phyloP scores from a whole-genome alignment of 768 basidiomycete species.

The Panaeolus cyanescens region DNA sequence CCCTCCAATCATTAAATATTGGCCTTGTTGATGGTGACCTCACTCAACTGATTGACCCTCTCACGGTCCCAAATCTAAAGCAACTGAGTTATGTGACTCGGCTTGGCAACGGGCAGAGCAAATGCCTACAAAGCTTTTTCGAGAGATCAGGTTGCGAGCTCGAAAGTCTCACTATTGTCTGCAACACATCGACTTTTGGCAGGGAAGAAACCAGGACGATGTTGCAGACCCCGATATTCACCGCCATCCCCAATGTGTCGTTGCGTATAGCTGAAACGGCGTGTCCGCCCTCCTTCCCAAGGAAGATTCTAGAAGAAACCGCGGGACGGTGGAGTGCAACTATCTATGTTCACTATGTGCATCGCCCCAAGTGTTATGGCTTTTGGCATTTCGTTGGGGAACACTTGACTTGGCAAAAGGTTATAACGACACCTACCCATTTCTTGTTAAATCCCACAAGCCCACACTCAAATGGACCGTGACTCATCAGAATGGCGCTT shows the following conservation, averaged over 20 bases:
- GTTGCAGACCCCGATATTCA: neutral
- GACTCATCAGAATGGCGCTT: too few relatives aligned
- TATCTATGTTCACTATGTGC: too few relatives aligned
- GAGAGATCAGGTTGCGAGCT: neutral
- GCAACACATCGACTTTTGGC: neutral
- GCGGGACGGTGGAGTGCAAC: too few relatives aligned
- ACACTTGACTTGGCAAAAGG: too few relatives aligned
- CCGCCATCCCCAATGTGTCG: neutral
- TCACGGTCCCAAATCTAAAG: neutral
- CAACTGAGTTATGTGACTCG: neutral
- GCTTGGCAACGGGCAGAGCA: neutral
- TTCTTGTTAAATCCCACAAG: too few relatives aligned
- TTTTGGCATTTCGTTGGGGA: too few relatives aligned
- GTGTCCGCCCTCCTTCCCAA: neutral
- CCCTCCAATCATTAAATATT: neutral
- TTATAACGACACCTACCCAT: too few relatives aligned
- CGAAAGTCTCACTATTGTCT: neutral
- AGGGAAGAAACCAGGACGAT: neutral
- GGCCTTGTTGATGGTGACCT: neutral
- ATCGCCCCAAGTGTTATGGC: too few relatives aligned
- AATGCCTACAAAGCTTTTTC: neutral
- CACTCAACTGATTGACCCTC: neutral
- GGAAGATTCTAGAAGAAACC: neutral
- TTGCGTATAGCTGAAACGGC: neutral
- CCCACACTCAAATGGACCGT: too few relatives aligned